phyloP scores from a whole-genome alignment of 1,284 basidiomycete genomes.

The Puccinia horiana region DNA sequence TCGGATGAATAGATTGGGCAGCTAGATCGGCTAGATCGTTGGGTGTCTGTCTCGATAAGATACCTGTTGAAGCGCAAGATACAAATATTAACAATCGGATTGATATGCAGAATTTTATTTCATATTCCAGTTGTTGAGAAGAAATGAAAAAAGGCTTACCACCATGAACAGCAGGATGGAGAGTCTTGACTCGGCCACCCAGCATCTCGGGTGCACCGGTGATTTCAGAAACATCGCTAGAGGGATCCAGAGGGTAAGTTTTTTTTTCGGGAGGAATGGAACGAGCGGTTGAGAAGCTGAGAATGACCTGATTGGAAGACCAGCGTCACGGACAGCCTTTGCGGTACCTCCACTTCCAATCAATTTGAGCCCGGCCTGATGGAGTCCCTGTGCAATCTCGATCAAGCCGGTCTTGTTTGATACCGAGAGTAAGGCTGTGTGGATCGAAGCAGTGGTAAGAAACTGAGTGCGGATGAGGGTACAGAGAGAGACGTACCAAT shows the following conservation, averaged over 20 bases:
- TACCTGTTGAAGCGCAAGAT: constrained; percentile 64
- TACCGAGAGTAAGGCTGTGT: constrained; percentile 80
- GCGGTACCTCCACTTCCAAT: constrained; percentile 96
- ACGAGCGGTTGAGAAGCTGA: constrained; percentile 12
- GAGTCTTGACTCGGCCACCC: constrained; percentile 95
- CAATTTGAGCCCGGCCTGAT: constrained; percentile 78
- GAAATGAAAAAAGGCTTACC: constrained; percentile 63
- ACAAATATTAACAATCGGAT: neutral
- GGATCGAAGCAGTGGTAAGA: constrained; percentile 32
- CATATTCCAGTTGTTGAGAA: neutral
- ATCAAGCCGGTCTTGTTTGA: constrained; percentile 94
- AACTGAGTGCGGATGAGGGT: neutral
- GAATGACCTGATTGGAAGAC: constrained; percentile 81
- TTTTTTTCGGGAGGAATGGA: neutral
- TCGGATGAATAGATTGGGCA: constrained; percentile 79
- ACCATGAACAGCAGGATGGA: constrained; percentile 98
- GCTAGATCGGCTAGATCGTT: constrained; percentile 81
- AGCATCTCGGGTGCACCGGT: constrained; percentile 99
- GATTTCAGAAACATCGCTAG: constrained; percentile 93
- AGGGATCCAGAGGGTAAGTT: neutral
- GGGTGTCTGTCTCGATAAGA: constrained; percentile 81
- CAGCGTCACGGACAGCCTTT: constrained; percentile 92
- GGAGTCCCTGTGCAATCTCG: constrained; percentile 81
- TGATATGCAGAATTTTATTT: neutral
- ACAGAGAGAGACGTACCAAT: constrained; percentile 17